phyloP scores from a whole-genome alignment of 805 yeast species.

The Wickerhamiella allomyrinae region DNA sequence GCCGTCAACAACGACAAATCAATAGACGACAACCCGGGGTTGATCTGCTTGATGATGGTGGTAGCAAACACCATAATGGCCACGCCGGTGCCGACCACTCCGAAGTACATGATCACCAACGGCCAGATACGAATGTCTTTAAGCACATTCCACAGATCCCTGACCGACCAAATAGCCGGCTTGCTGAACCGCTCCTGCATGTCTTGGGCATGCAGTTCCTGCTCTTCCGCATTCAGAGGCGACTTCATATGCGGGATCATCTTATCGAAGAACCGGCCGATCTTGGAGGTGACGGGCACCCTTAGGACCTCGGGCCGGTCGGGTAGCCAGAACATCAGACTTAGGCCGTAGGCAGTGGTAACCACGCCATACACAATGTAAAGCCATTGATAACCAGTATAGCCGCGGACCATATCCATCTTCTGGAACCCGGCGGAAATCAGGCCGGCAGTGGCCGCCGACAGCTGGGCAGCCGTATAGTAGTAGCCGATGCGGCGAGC shows the following conservation, averaged over 20 bases:
- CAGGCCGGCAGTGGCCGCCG: conserved; percentile 79
- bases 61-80: conserved; percentile 80
- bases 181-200: conserved; percentile 38
- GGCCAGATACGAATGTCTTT: conserved; percentile 66
- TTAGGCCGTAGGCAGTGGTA: conserved; percentile 48
- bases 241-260: neutral
- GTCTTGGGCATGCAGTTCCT: conserved; percentile 42
- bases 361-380: conserved; percentile 62
- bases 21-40: conserved; percentile 49
- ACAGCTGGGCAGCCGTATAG: conserved; percentile 83
- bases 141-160: conserved; percentile 41
- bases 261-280: conserved; percentile 5
- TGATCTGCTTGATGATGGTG: conserved; percentile 50
- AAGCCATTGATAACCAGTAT: conserved; percentile 79
- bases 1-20: conserved; percentile 65
- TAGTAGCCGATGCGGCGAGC: conserved; percentile 76
- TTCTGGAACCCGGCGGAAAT: conserved; percentile 80
- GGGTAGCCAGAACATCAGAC: conserved; percentile 72
- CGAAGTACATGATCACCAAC: conserved; percentile 73
- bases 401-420: conserved; percentile 58
- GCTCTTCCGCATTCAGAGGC: conserved; percentile 36
- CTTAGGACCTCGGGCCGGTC: conserved; percentile 42
- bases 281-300: conserved; percentile 3
- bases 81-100: conserved; percentile 83
- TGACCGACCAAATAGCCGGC: conserved; percentile 39